phyloP scores from a whole-genome alignment of 2,329 filamentous ascomycete species.

The Verticillium tricorpus region DNA sequence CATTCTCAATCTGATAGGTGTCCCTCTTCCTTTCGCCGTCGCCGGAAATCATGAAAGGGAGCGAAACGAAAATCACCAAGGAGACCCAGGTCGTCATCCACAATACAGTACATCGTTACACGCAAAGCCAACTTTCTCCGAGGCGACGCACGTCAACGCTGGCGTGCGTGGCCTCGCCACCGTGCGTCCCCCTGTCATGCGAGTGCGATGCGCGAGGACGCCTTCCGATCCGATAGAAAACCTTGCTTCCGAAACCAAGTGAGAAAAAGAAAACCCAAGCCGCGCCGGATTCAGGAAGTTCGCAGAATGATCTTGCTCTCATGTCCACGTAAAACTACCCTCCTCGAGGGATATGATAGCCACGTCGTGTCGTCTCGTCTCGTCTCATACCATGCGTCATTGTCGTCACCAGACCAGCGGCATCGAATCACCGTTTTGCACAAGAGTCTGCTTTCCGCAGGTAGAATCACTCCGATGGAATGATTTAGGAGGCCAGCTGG shows the following conservation, averaged over 20 bases:
- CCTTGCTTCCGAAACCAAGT: not conserved
- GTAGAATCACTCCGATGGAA: not conserved
- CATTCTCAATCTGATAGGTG: slow-evolving; percentile 12
- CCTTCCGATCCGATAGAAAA: not conserved
- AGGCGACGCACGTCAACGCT: slow-evolving; percentile 6
- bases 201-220: not conserved
- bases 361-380: slow-evolving; percentile 1
- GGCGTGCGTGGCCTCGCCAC: slow-evolving; percentile 8
- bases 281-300: not conserved
- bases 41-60: slow-evolving; percentile 13
- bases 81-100: slow-evolving; percentile 1
- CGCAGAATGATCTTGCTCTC: not conserved
- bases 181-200: slow-evolving; percentile 2
- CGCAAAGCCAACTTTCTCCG: slow-evolving; percentile 7
- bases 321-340: not conserved
- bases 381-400: slow-evolving; percentile 11
- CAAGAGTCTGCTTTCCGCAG: not conserved
- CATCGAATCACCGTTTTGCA: slow-evolving; percentile 1
- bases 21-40: slow-evolving; percentile 10
- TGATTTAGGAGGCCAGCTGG: slow-evolving; percentile 15
- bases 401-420: slow-evolving; percentile 10
- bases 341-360: not conserved
- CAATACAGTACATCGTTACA: slow-evolving; percentile 12
- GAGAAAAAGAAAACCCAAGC: slow-evolving; percentile 2
- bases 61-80: slow-evolving; percentile 3